Conservation (phyloP, 331 rosid genomes). For the Stylosanthes scabra region DNA sequence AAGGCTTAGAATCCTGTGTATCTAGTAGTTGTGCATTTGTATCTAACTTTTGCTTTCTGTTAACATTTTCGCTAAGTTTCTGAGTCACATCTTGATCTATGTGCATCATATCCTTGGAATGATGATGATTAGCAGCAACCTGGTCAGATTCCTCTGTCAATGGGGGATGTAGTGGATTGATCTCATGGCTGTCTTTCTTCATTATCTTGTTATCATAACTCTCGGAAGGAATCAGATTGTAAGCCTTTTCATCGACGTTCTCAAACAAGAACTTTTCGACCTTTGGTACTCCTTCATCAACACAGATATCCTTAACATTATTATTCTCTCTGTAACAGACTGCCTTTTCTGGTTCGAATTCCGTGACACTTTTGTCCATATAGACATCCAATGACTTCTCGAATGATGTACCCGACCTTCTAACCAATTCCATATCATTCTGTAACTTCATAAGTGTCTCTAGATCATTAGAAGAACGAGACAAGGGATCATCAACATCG, state of each 20-base stretch:
- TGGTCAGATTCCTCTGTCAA: slow-evolving; percentile 40
- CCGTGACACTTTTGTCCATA: slow-evolving; percentile 63
- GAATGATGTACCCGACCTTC: slow-evolving; percentile 37
- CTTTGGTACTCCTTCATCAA: slow-evolving; percentile 72
- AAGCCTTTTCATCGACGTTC: slow-evolving; percentile 44
- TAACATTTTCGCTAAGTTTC: slow-evolving; percentile 32
- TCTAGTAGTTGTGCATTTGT: slow-evolving; percentile 14
- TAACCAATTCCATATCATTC: slow-evolving; percentile 36
- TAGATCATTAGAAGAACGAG: slow-evolving; percentile 41
- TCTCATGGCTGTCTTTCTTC: slow-evolving; percentile 35
- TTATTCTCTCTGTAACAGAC: slow-evolving; percentile 61
- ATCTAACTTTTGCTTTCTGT: slow-evolving; percentile 39
- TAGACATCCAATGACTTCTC: slow-evolving; percentile 47
- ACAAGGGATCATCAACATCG: slow-evolving; percentile 39
- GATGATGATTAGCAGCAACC: slow-evolving; percentile 25
- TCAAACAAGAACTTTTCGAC: slow-evolving; percentile 57
- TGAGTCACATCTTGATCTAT: slow-evolving; percentile 20
- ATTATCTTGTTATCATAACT: slow-evolving; percentile 30
- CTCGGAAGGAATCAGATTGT: slow-evolving; percentile 41
- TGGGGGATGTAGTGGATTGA: slow-evolving; percentile 37
- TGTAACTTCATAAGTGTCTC: slow-evolving; percentile 48
- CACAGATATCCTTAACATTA: slow-evolving; percentile 79
- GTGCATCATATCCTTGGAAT: slow-evolving; percentile 38
- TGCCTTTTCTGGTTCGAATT: slow-evolving; percentile 64
- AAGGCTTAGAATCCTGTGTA: slow-evolving; percentile 30